Conservation (phyloP, 2,329 filamentous ascomycete genomes). For the Pseudocercospora pini-densiflorae region DNA sequence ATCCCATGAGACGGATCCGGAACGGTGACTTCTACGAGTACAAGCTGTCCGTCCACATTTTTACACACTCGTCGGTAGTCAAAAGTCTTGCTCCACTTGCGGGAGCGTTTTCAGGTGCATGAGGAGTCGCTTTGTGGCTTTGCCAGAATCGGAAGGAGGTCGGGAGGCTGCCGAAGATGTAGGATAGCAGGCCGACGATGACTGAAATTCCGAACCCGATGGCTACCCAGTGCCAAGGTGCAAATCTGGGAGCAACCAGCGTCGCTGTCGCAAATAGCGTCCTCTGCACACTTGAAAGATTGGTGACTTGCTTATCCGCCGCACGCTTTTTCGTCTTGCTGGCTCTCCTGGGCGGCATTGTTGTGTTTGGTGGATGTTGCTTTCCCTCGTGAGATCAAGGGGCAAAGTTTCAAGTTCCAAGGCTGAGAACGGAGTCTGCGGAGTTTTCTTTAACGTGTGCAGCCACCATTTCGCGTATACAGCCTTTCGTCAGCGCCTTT, state of each 20-base stretch:
- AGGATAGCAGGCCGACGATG: background rate
- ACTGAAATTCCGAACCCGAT: background rate
- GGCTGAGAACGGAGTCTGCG: background rate
- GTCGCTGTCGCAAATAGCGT: background rate
- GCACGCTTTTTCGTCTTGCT: background rate
- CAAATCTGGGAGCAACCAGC: background rate
- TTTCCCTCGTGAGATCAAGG: background rate
- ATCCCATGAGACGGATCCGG: background rate
- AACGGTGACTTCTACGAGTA: background rate
- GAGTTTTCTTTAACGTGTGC: background rate
- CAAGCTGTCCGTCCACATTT: background rate
- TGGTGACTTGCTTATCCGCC: background rate
- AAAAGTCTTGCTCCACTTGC: background rate
- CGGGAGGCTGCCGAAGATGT: background rate
- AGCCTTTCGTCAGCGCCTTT: too few relatives aligned
- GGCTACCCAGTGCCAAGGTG: background rate
- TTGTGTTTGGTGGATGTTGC: background rate
- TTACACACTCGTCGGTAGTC: background rate
- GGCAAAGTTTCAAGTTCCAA: background rate
- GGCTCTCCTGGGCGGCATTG: background rate
- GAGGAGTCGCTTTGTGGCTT: background rate
- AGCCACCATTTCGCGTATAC: too few relatives aligned
- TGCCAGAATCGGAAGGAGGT: background rate
- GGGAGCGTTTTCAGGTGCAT: background rate
- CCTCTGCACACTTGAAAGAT: background rate